These are phyloP conservation scores for Xylaria digitata DNA, from an alignment of 2,329 filamentous ascomycete species.

Conservation along the genomic window DNA sequence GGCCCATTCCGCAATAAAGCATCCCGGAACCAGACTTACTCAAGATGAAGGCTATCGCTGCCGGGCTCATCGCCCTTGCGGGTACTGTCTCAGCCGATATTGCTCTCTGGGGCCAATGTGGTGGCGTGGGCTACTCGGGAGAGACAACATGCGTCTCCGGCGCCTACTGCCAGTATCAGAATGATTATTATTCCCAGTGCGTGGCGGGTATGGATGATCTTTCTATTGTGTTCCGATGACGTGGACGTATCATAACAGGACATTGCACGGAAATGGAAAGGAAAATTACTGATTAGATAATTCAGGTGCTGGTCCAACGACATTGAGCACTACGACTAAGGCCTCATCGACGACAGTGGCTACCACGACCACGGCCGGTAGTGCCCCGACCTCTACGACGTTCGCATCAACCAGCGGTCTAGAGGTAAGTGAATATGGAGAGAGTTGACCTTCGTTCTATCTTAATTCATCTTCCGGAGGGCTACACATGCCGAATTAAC, in stretches of 20 bases:
- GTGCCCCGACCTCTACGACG: conserved; percentile 11
- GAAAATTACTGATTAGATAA: conserved; percentile 19
- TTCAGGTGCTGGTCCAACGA: conserved; percentile 31
- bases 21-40: not conserved
- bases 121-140: conserved; percentile 50
- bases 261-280: not conserved
- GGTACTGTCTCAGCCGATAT: conserved; percentile 42
- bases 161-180: conserved; percentile 48
- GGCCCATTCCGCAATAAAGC: conserved; percentile 2
- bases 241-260: not conserved
- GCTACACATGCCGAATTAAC: conserved; percentile 44
- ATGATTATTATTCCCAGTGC: conserved; percentile 54
- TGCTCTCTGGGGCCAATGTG: conserved; percentile 51
- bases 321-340: conserved; percentile 35
- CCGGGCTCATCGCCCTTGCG: conserved; percentile 41
- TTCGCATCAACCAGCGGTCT: conserved; percentile 34
- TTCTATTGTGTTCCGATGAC: not conserved
- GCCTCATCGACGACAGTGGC: conserved; percentile 11
- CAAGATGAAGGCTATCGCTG: conserved; percentile 44
- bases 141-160: conserved; percentile 49
- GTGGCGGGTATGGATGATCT: conserved; percentile 41
- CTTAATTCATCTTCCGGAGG: conserved; percentile 8
- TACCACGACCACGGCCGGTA: conserved; percentile 11
- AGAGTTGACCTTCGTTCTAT: not conserved
- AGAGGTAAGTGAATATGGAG: conserved; percentile 28